Base-by-base conservation (phyloP, 441 rosid species). In the Flueggea neowawraea region DNA sequence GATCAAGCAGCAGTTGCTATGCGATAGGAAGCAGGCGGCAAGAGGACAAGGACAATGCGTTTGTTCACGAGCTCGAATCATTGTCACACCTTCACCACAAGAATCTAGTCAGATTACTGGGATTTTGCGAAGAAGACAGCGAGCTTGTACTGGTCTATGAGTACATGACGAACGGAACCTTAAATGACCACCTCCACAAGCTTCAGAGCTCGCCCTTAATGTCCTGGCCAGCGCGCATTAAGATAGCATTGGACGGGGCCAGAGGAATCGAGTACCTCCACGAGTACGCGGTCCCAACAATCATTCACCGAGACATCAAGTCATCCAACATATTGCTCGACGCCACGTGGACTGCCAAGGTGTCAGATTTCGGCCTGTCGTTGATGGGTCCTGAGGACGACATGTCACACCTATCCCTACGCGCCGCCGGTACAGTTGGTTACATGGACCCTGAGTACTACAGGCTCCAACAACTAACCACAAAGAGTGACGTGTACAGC, bases 271-370 rank as follows among this genome's bases (percentile, higher is more conserved):
- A 85, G 69, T 91, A 91, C 79, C 83, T 91, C 15, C 97, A 87
- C 48, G 75, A 71, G 55, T 89, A 80, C 9, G 88, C 81, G 0
- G 78, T 76, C 6, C 96, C 97, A 16, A 71, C 78, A 0, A 65
- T 91, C 70, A 91, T 91, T 39, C 97, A 91, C 74, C 89, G 97
- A 0, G 97, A 91, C 63, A 85, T 91, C 50, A 91, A 91, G 73
- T 78, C 95, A 6, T 82, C 96, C 0, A 91, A 91, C 78, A 87
- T 91, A 13, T 63, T 91, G 9, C 80, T 91, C 0, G 84, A 87
- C 60, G 54, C 65, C 50, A 59, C 15, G 4, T 84, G 96, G 90
- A 75, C 68, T 0, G 91, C 96, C 14, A 91, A 87, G 57, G 90
- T 91, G 2, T 85, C 96, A 0, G 96, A 91, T 69, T 91, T 91